Percentiles rank a stretch among this genome's conserved stretches.
phyloP scores from a whole-genome alignment of 2,329 filamentous ascomycete species.

The Knufia petricola region DNA sequence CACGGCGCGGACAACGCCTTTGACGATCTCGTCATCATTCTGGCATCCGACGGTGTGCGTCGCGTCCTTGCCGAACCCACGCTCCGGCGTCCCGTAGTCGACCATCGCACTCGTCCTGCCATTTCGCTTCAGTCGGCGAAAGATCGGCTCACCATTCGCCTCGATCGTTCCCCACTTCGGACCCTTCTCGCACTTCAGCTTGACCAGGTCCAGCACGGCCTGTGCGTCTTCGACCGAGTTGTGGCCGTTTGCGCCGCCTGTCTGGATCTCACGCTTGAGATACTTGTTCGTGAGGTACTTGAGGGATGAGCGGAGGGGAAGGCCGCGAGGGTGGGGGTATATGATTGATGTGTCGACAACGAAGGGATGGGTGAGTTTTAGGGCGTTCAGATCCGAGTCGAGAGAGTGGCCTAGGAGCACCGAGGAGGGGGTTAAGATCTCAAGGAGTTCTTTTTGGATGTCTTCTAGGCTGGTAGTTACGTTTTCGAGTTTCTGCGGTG shows the following conservation, averaged over 20 bases:
- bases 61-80: conserved; percentile 49
- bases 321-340: conserved; percentile 81
- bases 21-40: conserved; percentile 49
- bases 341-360: conserved; percentile 85
- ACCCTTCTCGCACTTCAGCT: conserved; percentile 91
- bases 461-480: conserved; percentile 77
- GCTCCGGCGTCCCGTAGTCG: conserved; percentile 76
- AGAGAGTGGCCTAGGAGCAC: conserved; percentile 41
- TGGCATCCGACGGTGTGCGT: conserved; percentile 47
- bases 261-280: conserved; percentile 78
- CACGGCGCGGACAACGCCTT: conserved; percentile 44
- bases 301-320: conserved; percentile 79
- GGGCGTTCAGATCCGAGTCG: conserved; percentile 56
- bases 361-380: conserved; percentile 82
- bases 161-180: conserved; percentile 75
- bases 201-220: conserved; percentile 84
- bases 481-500: conserved; percentile 66
- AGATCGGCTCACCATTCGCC: conserved; percentile 74
- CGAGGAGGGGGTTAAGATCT: conserved; percentile 48
- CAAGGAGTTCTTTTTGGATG: conserved; percentile 67
- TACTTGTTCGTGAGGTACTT: conserved; percentile 86
- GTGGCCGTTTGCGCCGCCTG: conserved; percentile 65
- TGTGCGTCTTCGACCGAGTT: conserved; percentile 87
- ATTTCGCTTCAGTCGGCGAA: conserved; percentile 63
- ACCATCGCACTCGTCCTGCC: conserved; percentile 51